A percentile compares a stretch with the other conserved stretches of the same genome.
These are phyloP conservation scores for Bullera alba DNA, from an alignment of 768 basidiomycete species.

Conservation along the genomic window DNA sequence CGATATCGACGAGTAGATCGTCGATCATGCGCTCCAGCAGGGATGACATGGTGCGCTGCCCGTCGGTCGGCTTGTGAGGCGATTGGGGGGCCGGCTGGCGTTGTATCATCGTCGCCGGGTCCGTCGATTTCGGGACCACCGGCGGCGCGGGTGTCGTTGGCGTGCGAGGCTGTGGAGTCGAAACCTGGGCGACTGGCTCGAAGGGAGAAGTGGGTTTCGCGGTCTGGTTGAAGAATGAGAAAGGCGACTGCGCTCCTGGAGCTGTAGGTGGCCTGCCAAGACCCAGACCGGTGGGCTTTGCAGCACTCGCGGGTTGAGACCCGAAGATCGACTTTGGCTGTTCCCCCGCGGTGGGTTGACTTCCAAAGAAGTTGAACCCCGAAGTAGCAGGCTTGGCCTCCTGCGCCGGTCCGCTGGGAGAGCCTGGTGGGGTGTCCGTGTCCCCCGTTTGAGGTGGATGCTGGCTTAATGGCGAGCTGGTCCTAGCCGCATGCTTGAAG, in stretches of 20 bases:
- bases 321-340: not conserved
- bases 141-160: not conserved
- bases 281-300: conserved; percentile 35
- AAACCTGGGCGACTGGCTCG: not conserved
- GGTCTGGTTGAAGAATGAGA: conserved; percentile 1
- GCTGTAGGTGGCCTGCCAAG: conserved; percentile 19
- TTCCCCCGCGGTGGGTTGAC: too few relatives aligned
- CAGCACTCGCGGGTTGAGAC: not conserved
- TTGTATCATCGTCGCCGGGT: too few relatives aligned
- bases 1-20: conserved; percentile 54
- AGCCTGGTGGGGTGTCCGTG: conserved; percentile 17
- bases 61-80: not conserved
- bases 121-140: not conserved
- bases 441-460: conserved; percentile 22
- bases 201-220: not conserved
- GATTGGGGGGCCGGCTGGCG: not conserved
- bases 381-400: conserved; percentile 6
- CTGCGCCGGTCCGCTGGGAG: conserved; percentile 7
- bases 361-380: conserved; percentile 4
- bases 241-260: not conserved
- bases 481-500: conserved; percentile 28
- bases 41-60: conserved; percentile 61
- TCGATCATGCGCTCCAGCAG: conserved; percentile 56
- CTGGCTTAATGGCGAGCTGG: conserved; percentile 27
- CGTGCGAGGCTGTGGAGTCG: not conserved